A percentile compares a stretch with the other conserved stretches of the same genome.
Conservation (phyloP, 345 rosid species). For the Clarkia xantiana region DNA sequence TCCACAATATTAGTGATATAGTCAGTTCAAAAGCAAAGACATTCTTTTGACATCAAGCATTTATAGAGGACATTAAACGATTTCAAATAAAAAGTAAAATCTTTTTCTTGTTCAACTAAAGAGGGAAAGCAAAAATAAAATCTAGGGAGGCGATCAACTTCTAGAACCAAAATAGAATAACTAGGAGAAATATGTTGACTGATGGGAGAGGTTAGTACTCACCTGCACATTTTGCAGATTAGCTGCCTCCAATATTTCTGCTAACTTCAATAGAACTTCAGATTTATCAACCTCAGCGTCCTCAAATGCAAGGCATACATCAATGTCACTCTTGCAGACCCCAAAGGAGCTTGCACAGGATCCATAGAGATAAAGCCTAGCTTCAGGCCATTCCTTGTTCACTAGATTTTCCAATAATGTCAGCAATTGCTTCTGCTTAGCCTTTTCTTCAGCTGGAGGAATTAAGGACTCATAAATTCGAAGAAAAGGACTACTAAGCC, state of each 20-base stretch:
- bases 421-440: constrained; percentile 66
- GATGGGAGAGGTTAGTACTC: constrained; percentile 4
- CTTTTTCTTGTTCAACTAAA: too few relatives aligned
- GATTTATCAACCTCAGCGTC: constrained; percentile 46
- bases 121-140: too few relatives aligned
- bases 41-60: too few relatives aligned
- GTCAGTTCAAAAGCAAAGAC: too few relatives aligned
- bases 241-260: constrained; percentile 64
- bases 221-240: constrained; percentile 93
- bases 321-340: constrained; percentile 82
- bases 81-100: too few relatives aligned
- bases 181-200: background rate
- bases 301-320: constrained; percentile 71
- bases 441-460: constrained; percentile 73
- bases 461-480: constrained; percentile 56
- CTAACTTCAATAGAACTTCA: constrained; percentile 69
- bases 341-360: constrained; percentile 97
- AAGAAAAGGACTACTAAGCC: constrained; percentile 40
- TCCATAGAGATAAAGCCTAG: constrained; percentile 70
- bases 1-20: too few relatives aligned
- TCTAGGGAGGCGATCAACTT: too few relatives aligned
- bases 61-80: too few relatives aligned
- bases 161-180: background rate
- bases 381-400: constrained; percentile 79
- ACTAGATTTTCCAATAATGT: constrained; percentile 57